Evolutionary conservation across 2,329 filamentous ascomycete species (phyloP).

Genomic region (Trichoderma guizhouense): DNA sequence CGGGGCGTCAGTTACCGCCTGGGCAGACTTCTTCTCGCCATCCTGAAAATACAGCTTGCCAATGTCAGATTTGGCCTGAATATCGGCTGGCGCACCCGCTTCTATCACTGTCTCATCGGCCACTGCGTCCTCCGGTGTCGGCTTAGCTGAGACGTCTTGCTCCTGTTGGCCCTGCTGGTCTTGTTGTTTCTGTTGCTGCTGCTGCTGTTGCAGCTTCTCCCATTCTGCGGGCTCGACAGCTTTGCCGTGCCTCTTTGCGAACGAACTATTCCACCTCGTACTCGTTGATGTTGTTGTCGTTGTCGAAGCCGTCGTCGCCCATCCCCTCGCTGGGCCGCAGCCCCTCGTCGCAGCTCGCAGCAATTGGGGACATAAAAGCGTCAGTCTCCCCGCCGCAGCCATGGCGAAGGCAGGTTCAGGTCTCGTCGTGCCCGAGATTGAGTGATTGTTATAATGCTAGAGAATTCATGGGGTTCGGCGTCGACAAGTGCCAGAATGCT

Average conservation of each 20-base stretch:
- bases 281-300: background rate
- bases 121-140: background rate
- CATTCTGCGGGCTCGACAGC: constrained; percentile 52
- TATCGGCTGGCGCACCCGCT: background rate
- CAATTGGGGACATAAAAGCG: constrained; percentile 67
- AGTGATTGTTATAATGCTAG: background rate
- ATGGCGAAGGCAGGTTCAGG: background rate
- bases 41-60: constrained; percentile 8
- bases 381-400: constrained; percentile 62
- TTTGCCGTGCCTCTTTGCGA: constrained; percentile 57
- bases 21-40: background rate
- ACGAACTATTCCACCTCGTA: constrained; percentile 41
- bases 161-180: background rate
- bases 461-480: background rate
- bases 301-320: constrained; percentile 12
- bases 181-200: constrained; percentile 9
- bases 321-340: constrained; percentile 9
- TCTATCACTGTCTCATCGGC: background rate
- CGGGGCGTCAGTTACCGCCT: background rate
- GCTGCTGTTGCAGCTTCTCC: constrained; percentile 24
- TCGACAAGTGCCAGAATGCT: background rate
- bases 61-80: constrained; percentile 3
- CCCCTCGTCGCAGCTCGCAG: constrained; percentile 46
- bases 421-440: background rate
- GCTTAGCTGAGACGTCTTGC: background rate